Percentiles rank a stretch among this genome's conserved stretches.
phyloP scores from a whole-genome alignment of 2,329 filamentous ascomycete species.

The Apiospora hydei region DNA sequence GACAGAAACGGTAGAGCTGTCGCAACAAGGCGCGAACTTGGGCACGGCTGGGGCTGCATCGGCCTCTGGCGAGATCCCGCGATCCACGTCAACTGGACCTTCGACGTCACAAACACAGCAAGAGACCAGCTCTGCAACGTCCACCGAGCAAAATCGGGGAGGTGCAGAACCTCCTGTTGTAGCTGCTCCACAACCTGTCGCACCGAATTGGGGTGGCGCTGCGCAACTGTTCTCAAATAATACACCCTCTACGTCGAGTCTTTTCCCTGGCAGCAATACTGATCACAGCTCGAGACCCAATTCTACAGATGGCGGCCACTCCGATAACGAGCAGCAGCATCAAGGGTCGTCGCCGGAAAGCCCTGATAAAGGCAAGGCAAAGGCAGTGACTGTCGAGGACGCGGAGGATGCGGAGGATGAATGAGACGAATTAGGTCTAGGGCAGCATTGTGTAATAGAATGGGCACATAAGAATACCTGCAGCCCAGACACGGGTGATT shows the following conservation, averaged over 20 bases:
- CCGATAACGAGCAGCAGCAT: conserved; percentile 32
- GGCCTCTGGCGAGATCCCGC: not conserved
- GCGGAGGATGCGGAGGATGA: conserved; percentile 31
- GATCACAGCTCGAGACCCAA: conserved; percentile 28
- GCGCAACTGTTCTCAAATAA: conserved; percentile 55
- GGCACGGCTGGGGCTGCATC: not conserved
- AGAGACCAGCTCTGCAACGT: conserved; percentile 25
- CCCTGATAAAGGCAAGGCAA: conserved; percentile 36
- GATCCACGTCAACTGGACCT: not conserved
- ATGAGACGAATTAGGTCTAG: conserved; percentile 46
- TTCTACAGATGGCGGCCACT: conserved; percentile 26
- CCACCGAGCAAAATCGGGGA: conserved; percentile 27
- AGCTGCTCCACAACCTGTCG: conserved; percentile 55
- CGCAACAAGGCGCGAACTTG: conserved; percentile 20
- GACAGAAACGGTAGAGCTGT: not conserved
- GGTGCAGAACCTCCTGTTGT: conserved; percentile 44
- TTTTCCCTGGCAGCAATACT: conserved; percentile 27
- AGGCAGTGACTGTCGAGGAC: conserved; percentile 41
- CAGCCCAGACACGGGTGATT: not conserved
- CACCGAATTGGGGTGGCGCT: conserved; percentile 59
- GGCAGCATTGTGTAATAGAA: not conserved
- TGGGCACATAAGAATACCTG: not conserved
- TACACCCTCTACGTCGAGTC: conserved; percentile 25
- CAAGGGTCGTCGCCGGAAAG: conserved; percentile 23
- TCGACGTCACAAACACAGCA: conserved; percentile 24